These are phyloP conservation scores for Fusarium liriodendri DNA, from an alignment of 2,329 filamentous ascomycete species.

Conservation along the genomic window DNA sequence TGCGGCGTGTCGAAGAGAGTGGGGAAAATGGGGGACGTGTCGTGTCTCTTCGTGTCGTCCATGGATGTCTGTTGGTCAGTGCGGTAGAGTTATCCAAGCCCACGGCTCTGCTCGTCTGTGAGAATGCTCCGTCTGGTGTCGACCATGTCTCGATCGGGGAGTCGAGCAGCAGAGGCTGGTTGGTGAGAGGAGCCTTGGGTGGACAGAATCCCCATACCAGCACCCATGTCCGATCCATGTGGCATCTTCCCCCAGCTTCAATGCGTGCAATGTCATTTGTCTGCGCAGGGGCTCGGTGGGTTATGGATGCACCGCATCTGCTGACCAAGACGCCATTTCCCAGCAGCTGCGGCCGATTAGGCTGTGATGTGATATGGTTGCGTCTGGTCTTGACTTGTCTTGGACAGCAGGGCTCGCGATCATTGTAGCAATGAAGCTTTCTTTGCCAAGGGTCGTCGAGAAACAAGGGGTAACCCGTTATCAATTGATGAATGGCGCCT, in stretches of 20 bases:
- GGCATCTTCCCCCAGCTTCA: slow-evolving; percentile 29
- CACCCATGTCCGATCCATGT: slow-evolving; percentile 33
- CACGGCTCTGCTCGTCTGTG: neutral
- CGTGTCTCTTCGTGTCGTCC: neutral
- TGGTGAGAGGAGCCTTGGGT: slow-evolving; percentile 1
- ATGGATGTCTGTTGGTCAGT: slow-evolving; percentile 12
- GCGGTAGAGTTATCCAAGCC: slow-evolving; percentile 1
- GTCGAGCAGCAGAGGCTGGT: neutral
- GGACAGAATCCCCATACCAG: slow-evolving; percentile 21
- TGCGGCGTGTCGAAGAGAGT: neutral
- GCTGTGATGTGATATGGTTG: slow-evolving; percentile 14
- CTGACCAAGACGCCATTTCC: slow-evolving; percentile 13
- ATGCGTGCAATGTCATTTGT: slow-evolving; percentile 26
- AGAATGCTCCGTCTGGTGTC: neutral
- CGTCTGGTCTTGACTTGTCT: neutral
- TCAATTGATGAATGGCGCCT: neutral
- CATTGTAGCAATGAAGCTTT: neutral
- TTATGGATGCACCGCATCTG: slow-evolving; percentile 9
- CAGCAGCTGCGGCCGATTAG: slow-evolving; percentile 2
- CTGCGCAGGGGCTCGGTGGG: neutral
- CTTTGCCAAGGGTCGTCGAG: slow-evolving; percentile 6
- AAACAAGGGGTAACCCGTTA: slow-evolving; percentile 2
- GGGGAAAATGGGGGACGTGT: neutral
- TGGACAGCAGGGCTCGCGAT: neutral
- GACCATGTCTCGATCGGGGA: neutral